Base-by-base conservation (phyloP, 371 early-diverging fungal species). In the Mucor velutinosus region DNA sequence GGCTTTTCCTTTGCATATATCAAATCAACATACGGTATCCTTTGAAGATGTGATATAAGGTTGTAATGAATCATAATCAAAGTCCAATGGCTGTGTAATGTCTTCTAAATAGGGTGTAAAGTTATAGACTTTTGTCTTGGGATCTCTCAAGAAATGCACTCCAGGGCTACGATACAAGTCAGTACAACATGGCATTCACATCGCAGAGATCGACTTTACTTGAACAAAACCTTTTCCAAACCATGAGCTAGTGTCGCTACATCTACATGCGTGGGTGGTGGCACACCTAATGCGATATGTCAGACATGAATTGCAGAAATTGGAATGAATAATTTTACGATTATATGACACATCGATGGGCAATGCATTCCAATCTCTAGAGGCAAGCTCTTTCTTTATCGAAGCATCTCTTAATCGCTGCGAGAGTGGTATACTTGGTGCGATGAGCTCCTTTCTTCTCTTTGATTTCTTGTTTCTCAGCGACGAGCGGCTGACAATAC, bases 81-180 rank as follows among this genome's bases (percentile, higher is more conserved):
- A 95, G 5, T 94, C 87, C 10, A 77, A 75, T 3, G 94, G 94
- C 30, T 91, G 92, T 17, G 89, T 87, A 51, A 97, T 93, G 30
- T 87, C 70, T 56, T 92, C 85, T 25, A 97, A 80, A 66, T 84
- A 92, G 0, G 90, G 88, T 23, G 92, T 86, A 75, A 93, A 97
- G 70, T 94, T 94, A 78, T 80, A 95, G 0, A 86, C 80, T n/a
- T 83, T 76, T 4, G 94, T 87, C 32, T 89, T 79, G 33, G 94
- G 92, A 71, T 97, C 95, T 77, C 90, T 87, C 10, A 97, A 73
- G 62, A 85, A 88, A 59, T 95, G 95, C 0, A 94, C 92, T 4
- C 97, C 97, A 2, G 94, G 93, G 53, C 94, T 93, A 61, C 27
- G 11, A 33, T 49, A 32, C 29, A 19, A 59, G 19, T 57, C 19